A percentile compares a stretch with the other conserved stretches of the same genome.
These are phyloP conservation scores for Cladophialophora chaetospira DNA, from an alignment of 2,329 filamentous ascomycete species.

Conservation along the genomic window DNA sequence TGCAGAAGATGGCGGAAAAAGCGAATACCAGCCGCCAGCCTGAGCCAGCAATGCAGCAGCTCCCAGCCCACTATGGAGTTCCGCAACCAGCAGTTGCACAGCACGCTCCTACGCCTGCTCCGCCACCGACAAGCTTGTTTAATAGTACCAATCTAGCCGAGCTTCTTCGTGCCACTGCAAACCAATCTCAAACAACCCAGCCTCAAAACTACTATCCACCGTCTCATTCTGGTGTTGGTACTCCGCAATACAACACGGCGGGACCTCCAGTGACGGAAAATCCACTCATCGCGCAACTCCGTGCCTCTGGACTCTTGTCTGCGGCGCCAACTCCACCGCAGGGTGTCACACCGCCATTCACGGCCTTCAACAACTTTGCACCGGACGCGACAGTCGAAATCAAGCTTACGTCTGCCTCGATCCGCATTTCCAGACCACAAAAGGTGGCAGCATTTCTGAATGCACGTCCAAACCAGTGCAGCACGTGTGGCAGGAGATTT, in stretches of 20 bases:
- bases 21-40: conserved; percentile 48
- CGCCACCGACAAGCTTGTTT: conserved; percentile 37
- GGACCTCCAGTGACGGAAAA: conserved; percentile 50
- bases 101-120: conserved; percentile 24
- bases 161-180: conserved; percentile 47
- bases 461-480: conserved; percentile 80
- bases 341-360: conserved; percentile 42
- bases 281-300: conserved; percentile 67
- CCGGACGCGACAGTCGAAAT: conserved; percentile 40
- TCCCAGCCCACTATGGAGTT: conserved; percentile 35
- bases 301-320: conserved; percentile 67
- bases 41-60: conserved; percentile 39
- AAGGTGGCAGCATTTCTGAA: conserved; percentile 76
- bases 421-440: conserved; percentile 77
- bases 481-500: conserved; percentile 88
- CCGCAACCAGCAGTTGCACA: conserved; percentile 37
- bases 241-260: conserved; percentile 26
- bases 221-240: conserved; percentile 15
- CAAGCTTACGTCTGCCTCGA: conserved; percentile 63
- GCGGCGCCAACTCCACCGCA: conserved; percentile 47
- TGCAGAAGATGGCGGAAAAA: conserved; percentile 40
- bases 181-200: conserved; percentile 50
- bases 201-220: conserved; percentile 19
- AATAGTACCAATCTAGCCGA: conserved; percentile 48
- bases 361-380: conserved; percentile 24